Base-by-base conservation (phyloP, 202 grass and related monocot species). In the Panicum hallii region DNA sequence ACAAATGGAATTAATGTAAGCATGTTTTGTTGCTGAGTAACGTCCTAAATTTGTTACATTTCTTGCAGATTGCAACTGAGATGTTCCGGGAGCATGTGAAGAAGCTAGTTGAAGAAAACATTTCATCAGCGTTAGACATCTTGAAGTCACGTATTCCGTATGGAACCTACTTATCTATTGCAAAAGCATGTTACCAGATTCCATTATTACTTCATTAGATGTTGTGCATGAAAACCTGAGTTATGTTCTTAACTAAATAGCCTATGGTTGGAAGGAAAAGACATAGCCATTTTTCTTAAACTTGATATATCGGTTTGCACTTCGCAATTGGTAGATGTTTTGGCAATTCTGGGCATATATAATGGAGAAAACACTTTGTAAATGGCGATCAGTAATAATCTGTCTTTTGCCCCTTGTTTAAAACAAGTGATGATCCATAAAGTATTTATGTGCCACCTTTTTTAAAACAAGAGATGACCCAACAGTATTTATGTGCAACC, bases 31-130 rank as follows among this genome's bases (percentile, higher is more conserved):
- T 67, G 34, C 67, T 70, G 69, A 85, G 72, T 90, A 57, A 56
- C 34, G 23, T 67, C 7, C 34, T 72, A 62, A 89, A 54, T 90
- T 30, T 78, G 30, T 81, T 72, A 55, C 48, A 45, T 79, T 86
- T 75, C 42, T 87, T 68, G 50, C 91, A 99, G 97, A 94, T 94
- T 77, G 91, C 97, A 81, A 48, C 81, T 84, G 97, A 99, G 58
- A 92, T 99, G 97, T 96, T 99, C 60, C 94, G 77, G 83, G 97
- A 97, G 26, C 90, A 91, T 53, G 88, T 79, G 44, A 94, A 93
- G 86, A 91, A 93, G 66, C 89, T 99, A 80, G 82, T 94, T 85
- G 86, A 99, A 94, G 90, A 92, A 89, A 94, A 96, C 75, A 91
- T 94, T 85, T 82, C 90, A 68, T 71, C 81, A 67, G 93, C 93